Evolutionary conservation across 139 green algal species (phyloP).

Genomic region (Dunaliella sp.): DNA sequence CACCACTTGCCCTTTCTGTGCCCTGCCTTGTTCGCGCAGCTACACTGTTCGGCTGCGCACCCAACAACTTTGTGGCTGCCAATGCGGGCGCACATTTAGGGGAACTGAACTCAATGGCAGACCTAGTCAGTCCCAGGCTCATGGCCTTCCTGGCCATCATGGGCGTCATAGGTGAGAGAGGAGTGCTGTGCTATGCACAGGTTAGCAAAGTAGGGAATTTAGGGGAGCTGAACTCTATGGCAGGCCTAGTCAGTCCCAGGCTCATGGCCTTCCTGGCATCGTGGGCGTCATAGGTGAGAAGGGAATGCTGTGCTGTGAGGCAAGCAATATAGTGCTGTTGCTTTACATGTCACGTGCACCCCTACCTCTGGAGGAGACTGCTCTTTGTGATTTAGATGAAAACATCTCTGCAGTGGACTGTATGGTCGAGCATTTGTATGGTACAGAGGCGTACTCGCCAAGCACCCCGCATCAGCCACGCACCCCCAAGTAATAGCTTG

Average conservation of each 20-base stretch:
- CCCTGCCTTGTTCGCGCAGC: too few species aligned
- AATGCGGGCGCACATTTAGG: slow-evolving; percentile 48
- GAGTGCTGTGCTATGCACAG: neutral
- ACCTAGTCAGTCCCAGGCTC: slow-evolving; percentile 49
- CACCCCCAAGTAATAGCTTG: too few species aligned
- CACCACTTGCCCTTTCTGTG: too few species aligned
- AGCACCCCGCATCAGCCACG: neutral
- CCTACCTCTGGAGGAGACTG: neutral
- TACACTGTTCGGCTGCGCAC: slow-evolving; percentile 64
- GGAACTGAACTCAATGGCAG: slow-evolving; percentile 45
- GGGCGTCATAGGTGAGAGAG: neutral
- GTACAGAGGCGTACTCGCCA: neutral
- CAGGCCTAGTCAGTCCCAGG: slow-evolving; percentile 21
- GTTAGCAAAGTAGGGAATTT: slow-evolving; percentile 35
- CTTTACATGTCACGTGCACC: too few species aligned
- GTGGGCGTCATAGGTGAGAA: neutral
- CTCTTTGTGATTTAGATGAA: too few species aligned
- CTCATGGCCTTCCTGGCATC: slow-evolving; percentile 10
- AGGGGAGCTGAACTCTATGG: slow-evolving; percentile 44
- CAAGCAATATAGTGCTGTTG: neutral
- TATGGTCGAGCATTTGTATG: neutral
- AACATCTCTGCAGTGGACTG: too few species aligned
- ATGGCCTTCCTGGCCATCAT: neutral
- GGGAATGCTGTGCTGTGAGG: neutral
- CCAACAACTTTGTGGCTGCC: slow-evolving; percentile 69